phyloP scores from a whole-genome alignment of 108 stramenopile genomes.

The Schizochytrium sp. region DNA sequence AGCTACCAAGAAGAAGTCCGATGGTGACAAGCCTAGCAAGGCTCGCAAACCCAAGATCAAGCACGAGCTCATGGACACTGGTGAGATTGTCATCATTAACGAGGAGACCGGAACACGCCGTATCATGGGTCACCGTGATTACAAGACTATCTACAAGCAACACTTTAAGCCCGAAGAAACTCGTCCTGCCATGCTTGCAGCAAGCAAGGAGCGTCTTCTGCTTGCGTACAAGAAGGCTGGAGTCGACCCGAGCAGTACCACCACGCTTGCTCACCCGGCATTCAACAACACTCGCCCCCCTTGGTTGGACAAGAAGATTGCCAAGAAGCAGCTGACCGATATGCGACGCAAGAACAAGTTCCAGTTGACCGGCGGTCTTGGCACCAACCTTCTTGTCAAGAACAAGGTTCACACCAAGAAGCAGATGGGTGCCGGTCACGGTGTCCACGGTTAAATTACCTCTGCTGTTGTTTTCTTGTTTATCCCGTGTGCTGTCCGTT shows the following conservation, averaged over 20 bases:
- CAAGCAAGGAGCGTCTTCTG: conserved; percentile 52
- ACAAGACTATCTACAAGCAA: conserved; percentile 47
- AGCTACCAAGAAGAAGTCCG: neutral
- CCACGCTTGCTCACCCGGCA: conserved; percentile 24
- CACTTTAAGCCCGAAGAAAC: conserved; percentile 14
- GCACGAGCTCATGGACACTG: conserved; percentile 36
- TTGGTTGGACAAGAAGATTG: conserved; percentile 12
- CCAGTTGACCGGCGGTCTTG: neutral
- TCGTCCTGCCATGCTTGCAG: conserved; percentile 17
- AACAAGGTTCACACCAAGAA: conserved; percentile 24
- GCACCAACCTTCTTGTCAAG: conserved; percentile 32
- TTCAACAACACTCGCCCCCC: conserved; percentile 41
- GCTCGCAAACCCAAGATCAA: neutral
- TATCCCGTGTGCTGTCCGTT: neutral
- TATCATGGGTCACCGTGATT: conserved; percentile 49
- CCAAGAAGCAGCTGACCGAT: conserved; percentile 42
- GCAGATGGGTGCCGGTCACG: conserved; percentile 46
- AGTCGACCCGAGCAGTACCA: conserved; percentile 28
- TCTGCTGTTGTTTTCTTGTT: neutral
- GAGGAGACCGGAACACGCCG: neutral
- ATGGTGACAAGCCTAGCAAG: neutral
- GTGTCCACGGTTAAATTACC: neutral
- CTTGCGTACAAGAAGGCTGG: conserved; percentile 48
- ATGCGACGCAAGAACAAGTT: conserved; percentile 41
- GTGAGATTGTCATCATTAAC: conserved; percentile 41